Evolutionary conservation across 176 grass and related monocot species (phyloP).

Genomic region (Microstegium vimineum): DNA sequence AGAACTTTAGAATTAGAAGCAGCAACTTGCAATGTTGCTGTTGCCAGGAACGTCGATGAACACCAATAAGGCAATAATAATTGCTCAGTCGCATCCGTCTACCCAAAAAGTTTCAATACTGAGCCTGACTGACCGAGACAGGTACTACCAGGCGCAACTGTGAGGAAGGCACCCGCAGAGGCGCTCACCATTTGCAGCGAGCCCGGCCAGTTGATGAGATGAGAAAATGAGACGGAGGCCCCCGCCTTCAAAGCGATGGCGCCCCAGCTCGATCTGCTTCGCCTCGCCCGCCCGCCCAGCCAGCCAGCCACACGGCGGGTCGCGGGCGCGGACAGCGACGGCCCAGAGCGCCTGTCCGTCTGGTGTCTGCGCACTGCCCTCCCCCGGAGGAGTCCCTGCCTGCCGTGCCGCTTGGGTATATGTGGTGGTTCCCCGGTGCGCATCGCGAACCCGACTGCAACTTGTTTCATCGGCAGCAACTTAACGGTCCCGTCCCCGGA

Average conservation of each 20-base stretch:
- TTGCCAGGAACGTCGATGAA: background rate
- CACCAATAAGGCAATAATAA: no score
- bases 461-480: background rate
- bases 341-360: background rate
- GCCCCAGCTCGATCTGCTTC: background rate
- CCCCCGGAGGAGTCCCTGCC: no score
- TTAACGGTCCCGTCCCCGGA: background rate
- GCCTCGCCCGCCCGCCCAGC: background rate
- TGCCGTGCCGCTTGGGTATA: no score
- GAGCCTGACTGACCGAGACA: background rate
- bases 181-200: slow-evolving; percentile 17
- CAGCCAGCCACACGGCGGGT: no score
- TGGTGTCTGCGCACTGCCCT: background rate
- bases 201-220: background rate
- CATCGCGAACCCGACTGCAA: slow-evolving; percentile 15
- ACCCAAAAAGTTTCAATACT: background rate
- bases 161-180: background rate
- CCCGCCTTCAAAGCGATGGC: slow-evolving; percentile 39
- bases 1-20: background rate
- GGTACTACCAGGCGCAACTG: slow-evolving; percentile 20
- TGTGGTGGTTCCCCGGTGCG: background rate
- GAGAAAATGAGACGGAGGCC: no score
- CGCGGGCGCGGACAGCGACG: slow-evolving; percentile 26
- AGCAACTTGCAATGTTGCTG: background rate
- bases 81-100: background rate